Percentiles rank a stretch among this genome's conserved stretches.
phyloP scores from a whole-genome alignment of 1,284 basidiomycete species.

The Peniophora sp. region DNA sequence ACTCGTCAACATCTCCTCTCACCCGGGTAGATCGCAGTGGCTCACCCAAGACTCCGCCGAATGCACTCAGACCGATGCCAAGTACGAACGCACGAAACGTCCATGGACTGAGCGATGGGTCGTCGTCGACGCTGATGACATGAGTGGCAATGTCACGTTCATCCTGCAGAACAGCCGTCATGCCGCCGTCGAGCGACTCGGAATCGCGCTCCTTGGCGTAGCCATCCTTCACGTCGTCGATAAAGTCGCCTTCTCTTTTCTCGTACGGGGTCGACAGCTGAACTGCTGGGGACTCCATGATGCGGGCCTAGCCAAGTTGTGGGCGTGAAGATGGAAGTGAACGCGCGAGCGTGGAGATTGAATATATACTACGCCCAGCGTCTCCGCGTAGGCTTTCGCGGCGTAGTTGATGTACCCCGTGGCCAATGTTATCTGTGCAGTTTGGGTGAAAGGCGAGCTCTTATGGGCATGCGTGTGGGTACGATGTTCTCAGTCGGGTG shows the following conservation, averaged over 20 bases:
- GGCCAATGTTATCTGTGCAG: no score
- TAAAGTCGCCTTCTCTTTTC: slow-evolving; percentile 17
- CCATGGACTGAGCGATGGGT: slow-evolving; percentile 9
- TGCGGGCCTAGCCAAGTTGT: not conserved
- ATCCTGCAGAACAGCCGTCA: slow-evolving; percentile 27
- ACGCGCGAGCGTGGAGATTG: no score
- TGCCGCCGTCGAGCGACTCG: slow-evolving; percentile 16
- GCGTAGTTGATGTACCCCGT: no score
- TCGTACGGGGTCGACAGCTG: not conserved
- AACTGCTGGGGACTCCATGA: not conserved
- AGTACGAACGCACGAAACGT: slow-evolving; percentile 10
- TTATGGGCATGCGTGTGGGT: no score
- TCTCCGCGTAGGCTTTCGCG: no score
- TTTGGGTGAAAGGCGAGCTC: no score
- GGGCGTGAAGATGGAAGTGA: not conserved
- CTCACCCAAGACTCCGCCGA: slow-evolving; percentile 19
- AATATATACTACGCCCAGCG: no score
- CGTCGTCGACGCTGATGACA: slow-evolving; percentile 36
- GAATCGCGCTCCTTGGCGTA: slow-evolving; percentile 13
- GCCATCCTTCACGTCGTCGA: slow-evolving; percentile 14
- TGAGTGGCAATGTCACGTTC: slow-evolving; percentile 43
- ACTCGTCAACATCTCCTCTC: not conserved
- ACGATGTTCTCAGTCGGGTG: no score
- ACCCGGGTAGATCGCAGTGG: not conserved
- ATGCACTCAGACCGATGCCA: slow-evolving; percentile 27